A percentile compares a stretch with the other conserved stretches of the same genome.
phyloP scores from a whole-genome alignment of 192 early-diverging fungal genomes.

The Coemansia sp. region DNA sequence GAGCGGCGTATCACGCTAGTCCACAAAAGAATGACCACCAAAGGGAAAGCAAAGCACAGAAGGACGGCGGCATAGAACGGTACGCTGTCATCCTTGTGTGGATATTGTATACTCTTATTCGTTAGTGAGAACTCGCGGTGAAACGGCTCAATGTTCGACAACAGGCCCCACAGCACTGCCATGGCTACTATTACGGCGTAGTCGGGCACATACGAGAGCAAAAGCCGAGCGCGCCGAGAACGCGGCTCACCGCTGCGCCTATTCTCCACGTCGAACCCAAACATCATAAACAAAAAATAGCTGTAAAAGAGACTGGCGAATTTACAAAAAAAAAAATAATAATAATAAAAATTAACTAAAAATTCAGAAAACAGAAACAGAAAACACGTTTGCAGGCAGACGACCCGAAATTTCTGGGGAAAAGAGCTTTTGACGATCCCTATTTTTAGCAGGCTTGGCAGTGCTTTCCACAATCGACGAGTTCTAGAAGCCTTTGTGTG shows the following conservation, averaged over 20 bases:
- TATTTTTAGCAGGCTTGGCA: neutral
- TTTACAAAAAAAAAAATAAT: neutral
- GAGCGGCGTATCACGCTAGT: constrained; percentile 33
- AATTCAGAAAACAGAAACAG: neutral
- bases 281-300: constrained; percentile 7
- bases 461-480: neutral
- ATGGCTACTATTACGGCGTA: constrained; percentile 63
- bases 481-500: too few species aligned
- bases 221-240: constrained; percentile 40
- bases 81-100: constrained; percentile 58
- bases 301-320: neutral
- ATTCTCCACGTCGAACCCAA: constrained; percentile 20
- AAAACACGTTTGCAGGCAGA: neutral
- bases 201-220: constrained; percentile 55
- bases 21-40: constrained; percentile 47
- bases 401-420: neutral
- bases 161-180: constrained; percentile 58
- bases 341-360: neutral
- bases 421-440: neutral
- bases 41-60: constrained; percentile 44
- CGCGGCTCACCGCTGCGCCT: constrained; percentile 35
- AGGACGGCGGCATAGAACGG: constrained; percentile 53
- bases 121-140: constrained; percentile 74
- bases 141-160: constrained; percentile 66
- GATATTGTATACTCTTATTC: constrained; percentile 70